Base-by-base conservation (phyloP, 768 basidiomycete genomes). In the Russula earlei region DNA sequence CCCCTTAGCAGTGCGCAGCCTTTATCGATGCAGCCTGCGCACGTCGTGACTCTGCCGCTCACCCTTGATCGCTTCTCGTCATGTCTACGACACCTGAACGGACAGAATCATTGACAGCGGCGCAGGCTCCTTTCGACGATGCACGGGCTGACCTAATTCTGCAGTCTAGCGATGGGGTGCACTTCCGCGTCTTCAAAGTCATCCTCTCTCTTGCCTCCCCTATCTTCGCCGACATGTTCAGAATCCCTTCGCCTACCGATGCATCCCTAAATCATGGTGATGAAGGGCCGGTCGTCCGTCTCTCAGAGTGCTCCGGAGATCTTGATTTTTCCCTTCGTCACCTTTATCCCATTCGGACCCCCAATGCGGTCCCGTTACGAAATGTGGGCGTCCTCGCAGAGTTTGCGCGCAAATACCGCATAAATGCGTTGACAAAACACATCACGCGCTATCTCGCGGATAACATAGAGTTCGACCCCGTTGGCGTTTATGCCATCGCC, bases 371-470 rank as follows among this genome's bases (percentile, higher is more conserved):
- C 22, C 1, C 10, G 20, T 44, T 59, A 19, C 14, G 17, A 15
- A 49, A 24, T 10, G 54, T 45, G 20, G 29, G 41, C 25, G 10
- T 36, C 40, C 49, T 62, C 19, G 34, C 50, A 3, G 45, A 59
- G 22, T 60, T 56, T 29, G 31, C 53, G 2, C 49, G 44, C 38
- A 59, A 62, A 47, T 62, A 62, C 38, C 52, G 45, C 15, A 46
- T 62, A 17, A 29, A 51, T 1, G 42, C 22, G 24, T 22, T 59
- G 20, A n/a, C 27, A 14, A 6, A 20, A 29, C 12, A 29, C 0
- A 36, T 48, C 14, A 42, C 5, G 5, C 22, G 11, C 6, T 49
- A 24, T 29, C 58, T 62, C 36, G 29, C 9, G 5, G 40, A 36
- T 19, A n/a, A 17, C 12, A 20, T 55, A n/a, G 45, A 60, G 22